Base-by-base conservation (phyloP, 345 rosid genomes). In the Eucalyptus curtisii region DNA sequence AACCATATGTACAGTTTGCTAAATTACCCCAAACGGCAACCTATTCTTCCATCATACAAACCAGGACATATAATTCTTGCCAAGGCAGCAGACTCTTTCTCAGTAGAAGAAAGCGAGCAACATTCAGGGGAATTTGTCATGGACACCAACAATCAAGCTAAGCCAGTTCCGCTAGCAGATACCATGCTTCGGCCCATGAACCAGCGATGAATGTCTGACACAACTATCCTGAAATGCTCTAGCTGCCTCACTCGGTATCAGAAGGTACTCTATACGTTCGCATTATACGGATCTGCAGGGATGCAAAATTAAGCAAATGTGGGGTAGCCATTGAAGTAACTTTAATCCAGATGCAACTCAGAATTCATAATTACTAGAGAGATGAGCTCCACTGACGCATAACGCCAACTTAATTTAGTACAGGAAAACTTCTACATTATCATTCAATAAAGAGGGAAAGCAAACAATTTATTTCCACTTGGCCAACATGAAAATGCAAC, bases 221-320 rank as follows among this genome's bases (percentile, higher is more conserved):
- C 27, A 11, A 50, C 64, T 86, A 40, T 86, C 17, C 61, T 49
- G 64, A 49, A 86, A 55, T 86, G 52, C 40, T 30, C 88, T 50
- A 80, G n/a, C 89, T 61, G 80, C 87, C 88, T 92, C 88, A 87
- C 53, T 91, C 91, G 88, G 90, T 84, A n/a, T 91, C 92, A 27
- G 90, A 88, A 13, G 94, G 95, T 89, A 88, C 86, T 89, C 92
- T 90, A 88, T 94, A 97, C 25, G 97, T 95, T 71, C 96, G 96
- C 45, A 96, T 97, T 87, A 96, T 92, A 50, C 98, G 97, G 68
- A 96, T 95, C 99, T 97, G 95, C 89, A 59, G 88, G 30, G n/a
- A 49, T 86, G 61, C 61, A 20, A 50, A 86, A 50, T 13, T 55
- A 50, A 49, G 61, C 7, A 16, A 86, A 86, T 49, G 6, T 49